Percentiles rank a stretch among this genome's conserved stretches.
Conservation (phyloP, 1,139 yeast species). For the Candida sojae region DNA sequence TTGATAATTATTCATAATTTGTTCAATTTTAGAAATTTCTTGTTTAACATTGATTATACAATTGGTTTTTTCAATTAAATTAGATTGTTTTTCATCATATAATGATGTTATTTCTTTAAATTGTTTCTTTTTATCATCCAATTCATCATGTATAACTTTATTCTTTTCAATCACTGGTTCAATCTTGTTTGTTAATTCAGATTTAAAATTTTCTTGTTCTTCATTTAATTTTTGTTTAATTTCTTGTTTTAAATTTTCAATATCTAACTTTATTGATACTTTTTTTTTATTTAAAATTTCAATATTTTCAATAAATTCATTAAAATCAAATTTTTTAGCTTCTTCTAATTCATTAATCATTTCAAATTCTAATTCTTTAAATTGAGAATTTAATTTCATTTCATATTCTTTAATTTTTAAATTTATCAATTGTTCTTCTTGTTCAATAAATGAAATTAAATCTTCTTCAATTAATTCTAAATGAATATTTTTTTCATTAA, state of each 20-base stretch:
- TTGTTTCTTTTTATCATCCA: neutral
- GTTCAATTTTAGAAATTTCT: constrained; percentile 9
- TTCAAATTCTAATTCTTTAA: constrained; percentile 33
- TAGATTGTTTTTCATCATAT: constrained; percentile 9
- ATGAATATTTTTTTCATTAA: constrained; percentile 20
- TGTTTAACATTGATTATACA: constrained; percentile 8
- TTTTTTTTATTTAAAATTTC: constrained; percentile 16
- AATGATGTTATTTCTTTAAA: neutral
- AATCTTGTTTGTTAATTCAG: constrained; percentile 17
- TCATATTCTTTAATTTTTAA: constrained; percentile 24
- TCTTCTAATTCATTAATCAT: constrained; percentile 30
- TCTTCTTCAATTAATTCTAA: constrained; percentile 29
- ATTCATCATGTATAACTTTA: neutral
- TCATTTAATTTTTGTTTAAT: constrained; percentile 12
- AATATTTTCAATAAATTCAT: constrained; percentile 20
- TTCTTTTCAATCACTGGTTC: neutral
- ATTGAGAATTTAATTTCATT: constrained; percentile 27
- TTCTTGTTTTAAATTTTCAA: constrained; percentile 14
- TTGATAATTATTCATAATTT: constrained; percentile 9
- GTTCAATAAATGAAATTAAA: constrained; percentile 28
- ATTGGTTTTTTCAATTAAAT: constrained; percentile 1
- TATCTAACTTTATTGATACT: constrained; percentile 13
- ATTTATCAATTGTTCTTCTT: constrained; percentile 28
- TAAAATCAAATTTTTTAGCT: constrained; percentile 29
- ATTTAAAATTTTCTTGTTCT: constrained; percentile 21